Percentiles rank a stretch among this genome's conserved stretches.
These are phyloP conservation scores for Nematodospora valgi DNA, from an alignment of 805 yeast species.

Conservation along the genomic window DNA sequence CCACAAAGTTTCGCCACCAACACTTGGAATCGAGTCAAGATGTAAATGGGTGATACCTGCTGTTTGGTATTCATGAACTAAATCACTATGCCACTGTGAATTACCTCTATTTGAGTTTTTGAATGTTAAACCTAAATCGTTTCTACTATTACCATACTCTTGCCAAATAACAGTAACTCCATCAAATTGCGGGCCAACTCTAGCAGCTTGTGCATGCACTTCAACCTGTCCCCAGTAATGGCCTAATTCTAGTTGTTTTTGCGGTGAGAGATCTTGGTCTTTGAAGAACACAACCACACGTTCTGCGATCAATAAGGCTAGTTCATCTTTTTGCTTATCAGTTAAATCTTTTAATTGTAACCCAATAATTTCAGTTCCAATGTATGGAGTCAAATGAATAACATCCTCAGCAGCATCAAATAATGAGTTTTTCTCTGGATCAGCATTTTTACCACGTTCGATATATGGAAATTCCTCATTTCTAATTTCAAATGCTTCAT, in stretches of 20 bases:
- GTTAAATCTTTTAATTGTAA: conserved; percentile 24
- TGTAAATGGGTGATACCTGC: conserved; percentile 39
- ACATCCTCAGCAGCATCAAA: conserved; percentile 29
- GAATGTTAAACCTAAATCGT: conserved; percentile 26
- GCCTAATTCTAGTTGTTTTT: conserved; percentile 27
- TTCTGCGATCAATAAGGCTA: conserved; percentile 27
- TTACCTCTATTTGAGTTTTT: conserved; percentile 23
- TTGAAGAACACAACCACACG: conserved; percentile 29
- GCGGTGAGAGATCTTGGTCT: conserved; percentile 30
- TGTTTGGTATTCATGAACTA: conserved; percentile 34
- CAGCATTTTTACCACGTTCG: conserved; percentile 28
- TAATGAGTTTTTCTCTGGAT: conserved; percentile 29
- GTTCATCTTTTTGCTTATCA: conserved; percentile 27
- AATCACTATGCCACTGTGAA: conserved; percentile 35
- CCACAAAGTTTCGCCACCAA: conserved; percentile 60
- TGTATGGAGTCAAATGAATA: conserved; percentile 21
- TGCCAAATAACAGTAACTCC: conserved; percentile 44
- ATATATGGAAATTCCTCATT: conserved; percentile 19
- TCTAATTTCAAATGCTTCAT: conserved; percentile 25
- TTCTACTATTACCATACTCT: conserved; percentile 23
- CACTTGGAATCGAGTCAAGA: conserved; percentile 38
- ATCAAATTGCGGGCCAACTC: conserved; percentile 13
- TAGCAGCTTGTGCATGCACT: conserved; percentile 25
- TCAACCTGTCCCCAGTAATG: conserved; percentile 29
- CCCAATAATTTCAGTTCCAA: conserved; percentile 29